These are phyloP conservation scores for Thyridium curvatum DNA, from an alignment of 2,329 filamentous ascomycete genomes.

Conservation along the genomic window DNA sequence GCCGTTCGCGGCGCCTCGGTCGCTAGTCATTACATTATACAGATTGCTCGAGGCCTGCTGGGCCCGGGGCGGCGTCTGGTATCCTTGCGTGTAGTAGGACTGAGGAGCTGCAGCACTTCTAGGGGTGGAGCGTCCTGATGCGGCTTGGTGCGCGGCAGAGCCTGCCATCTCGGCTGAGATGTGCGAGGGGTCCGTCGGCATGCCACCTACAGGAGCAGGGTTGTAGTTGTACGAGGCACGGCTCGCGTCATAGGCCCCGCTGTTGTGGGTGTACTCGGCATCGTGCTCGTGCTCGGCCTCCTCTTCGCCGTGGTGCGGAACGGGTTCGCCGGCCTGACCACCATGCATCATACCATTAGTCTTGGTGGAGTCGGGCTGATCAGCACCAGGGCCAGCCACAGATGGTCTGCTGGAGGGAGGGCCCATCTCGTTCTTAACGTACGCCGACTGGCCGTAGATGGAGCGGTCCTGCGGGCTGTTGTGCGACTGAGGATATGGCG, in stretches of 20 bases:
- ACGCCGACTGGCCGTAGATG: constrained; percentile 64
- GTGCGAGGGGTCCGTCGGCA: constrained; percentile 69
- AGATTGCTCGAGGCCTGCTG: constrained; percentile 67
- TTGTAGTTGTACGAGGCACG: constrained; percentile 73
- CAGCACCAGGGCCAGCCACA: constrained; percentile 49
- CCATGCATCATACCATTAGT: constrained; percentile 61
- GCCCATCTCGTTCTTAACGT: constrained; percentile 84
- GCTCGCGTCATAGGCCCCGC: constrained; percentile 65
- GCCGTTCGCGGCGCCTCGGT: constrained; percentile 62
- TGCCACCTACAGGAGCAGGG: constrained; percentile 56
- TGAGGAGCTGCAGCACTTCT: constrained; percentile 68
- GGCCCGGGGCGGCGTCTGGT: constrained; percentile 71
- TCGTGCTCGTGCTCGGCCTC: constrained; percentile 69
- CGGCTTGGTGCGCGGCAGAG: constrained; percentile 71
- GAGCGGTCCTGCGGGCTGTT: constrained; percentile 51
- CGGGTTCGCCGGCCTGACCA: constrained; percentile 46
- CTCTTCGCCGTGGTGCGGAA: constrained; percentile 52
- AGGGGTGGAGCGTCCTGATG: constrained; percentile 79
- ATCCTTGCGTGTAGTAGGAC: constrained; percentile 68
- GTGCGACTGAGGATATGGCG: constrained; percentile 62
- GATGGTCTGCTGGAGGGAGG: constrained; percentile 62
- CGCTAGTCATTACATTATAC: constrained; percentile 85
- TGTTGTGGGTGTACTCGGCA: constrained; percentile 82
- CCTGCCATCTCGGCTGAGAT: constrained; percentile 77
- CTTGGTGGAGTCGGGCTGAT: constrained; percentile 57